Evolutionary conservation across 129 eudicot species (phyloP).

Genomic region (Rutidosis leptorrhynchoides): DNA sequence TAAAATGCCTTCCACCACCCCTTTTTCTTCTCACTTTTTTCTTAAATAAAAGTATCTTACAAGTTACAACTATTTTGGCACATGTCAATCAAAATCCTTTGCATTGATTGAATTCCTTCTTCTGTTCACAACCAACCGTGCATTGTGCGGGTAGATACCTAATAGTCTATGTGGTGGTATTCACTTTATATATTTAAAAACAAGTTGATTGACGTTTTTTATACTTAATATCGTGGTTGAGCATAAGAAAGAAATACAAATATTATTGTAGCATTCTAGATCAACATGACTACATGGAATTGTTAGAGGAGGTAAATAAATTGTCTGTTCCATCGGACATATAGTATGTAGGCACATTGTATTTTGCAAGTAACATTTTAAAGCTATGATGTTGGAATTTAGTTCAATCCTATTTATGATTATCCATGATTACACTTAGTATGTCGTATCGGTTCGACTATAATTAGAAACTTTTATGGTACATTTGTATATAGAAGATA

Average conservation of each 20-base stretch:
- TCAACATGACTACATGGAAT: not conserved
- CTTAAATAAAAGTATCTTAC: not conserved
- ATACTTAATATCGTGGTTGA: constrained; percentile 8
- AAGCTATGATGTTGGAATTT: not conserved
- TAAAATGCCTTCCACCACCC: not conserved
- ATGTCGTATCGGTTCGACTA: not conserved
- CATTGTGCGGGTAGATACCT: not conserved
- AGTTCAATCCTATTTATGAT: not conserved
- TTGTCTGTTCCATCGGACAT: not conserved
- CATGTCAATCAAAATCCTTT: not conserved
- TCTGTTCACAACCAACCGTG: not conserved
- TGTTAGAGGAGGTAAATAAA: not conserved
- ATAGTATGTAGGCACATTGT: constrained; percentile 4
- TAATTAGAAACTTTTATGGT: too few species aligned
- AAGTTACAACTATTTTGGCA: not conserved
- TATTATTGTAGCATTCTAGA: constrained; percentile 7
- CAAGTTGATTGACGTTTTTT: not conserved
- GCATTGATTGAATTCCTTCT: not conserved
- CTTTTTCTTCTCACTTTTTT: not conserved
- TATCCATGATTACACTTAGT: not conserved
- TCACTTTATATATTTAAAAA: not conserved
- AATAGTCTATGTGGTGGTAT: too few species aligned
- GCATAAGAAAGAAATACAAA: not conserved
- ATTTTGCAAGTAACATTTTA: not conserved
- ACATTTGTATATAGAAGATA: too few species aligned